A percentile compares a stretch with the other conserved stretches of the same genome.
These are phyloP conservation scores for Acanthochlamys bracteata DNA, from an alignment of 106 monocot genomes.

Conservation along the genomic window DNA sequence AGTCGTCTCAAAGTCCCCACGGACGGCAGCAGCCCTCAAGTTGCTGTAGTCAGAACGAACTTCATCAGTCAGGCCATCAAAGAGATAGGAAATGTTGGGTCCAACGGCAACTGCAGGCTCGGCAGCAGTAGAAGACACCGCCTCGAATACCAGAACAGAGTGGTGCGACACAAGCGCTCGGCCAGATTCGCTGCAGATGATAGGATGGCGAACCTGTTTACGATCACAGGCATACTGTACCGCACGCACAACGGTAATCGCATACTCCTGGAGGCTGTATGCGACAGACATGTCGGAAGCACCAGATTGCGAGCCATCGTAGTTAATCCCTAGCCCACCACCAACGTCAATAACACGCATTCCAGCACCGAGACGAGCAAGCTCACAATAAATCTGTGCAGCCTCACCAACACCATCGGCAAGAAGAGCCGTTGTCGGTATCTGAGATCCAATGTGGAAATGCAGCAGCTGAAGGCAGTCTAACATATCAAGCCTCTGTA, in stretches of 20 bases:
- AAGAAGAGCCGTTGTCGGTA: conserved; percentile 52
- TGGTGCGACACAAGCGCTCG: conserved; percentile 80
- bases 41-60: conserved; percentile 44
- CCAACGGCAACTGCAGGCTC: conserved; percentile 5
- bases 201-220: conserved; percentile 53
- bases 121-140: conserved; percentile 21
- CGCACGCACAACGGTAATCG: conserved; percentile 38
- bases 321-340: conserved; percentile 76
- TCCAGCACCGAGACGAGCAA: conserved; percentile 42
- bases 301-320: conserved; percentile 59
- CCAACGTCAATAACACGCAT: conserved; percentile 81
- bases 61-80: conserved; percentile 54
- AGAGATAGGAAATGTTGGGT: conserved; percentile 27
- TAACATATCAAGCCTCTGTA: conserved; percentile 43
- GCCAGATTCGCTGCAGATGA: conserved; percentile 85
- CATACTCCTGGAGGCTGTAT: conserved; percentile 63
- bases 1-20: conserved; percentile 45
- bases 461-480: conserved; percentile 81
- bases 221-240: conserved; percentile 48
- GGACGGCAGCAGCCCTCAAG: conserved; percentile 50
- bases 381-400: conserved; percentile 76
- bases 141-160: conserved; percentile 77
- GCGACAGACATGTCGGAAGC: conserved; percentile 68
- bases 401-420: conserved; percentile 57
- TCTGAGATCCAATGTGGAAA: conserved; percentile 82